Evolutionary conservation across 2,329 filamentous ascomycete genomes (phyloP), one percentile per base, ranked within the genome.

Genomic region (Clonostachys chloroleuca): DNA sequence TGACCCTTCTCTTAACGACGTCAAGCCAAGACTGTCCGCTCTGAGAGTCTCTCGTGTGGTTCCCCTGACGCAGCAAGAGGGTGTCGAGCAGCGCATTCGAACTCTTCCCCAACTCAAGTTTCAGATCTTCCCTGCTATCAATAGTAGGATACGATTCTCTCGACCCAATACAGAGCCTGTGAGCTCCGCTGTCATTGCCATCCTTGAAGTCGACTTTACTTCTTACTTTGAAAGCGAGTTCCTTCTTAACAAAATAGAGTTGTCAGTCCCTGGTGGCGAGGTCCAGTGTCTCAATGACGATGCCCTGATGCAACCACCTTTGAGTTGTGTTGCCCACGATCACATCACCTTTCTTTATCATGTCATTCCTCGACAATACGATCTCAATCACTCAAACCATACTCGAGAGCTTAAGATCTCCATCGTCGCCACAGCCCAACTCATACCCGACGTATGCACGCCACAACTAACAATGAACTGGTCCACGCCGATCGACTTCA

Each of bases 331-430:
- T 13, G 80, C 86, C 14, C 84, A 87, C 55, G 88, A 92, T 59
- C 86, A 91, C 61, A 69, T 89, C 51, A 87, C 86, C 2, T 83
- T 90, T 55, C 70, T 92, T 46, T 92, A 90, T 67, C 80, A 79
- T 46, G 77, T 89, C 49, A 67, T 69, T 12, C 80, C 81, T 3
- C 67, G 69, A 36, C 36, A n/a, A n/a, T 18, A 39, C 14, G 36
- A 39, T 18, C 17, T 18, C 17, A 69, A 73, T 43, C 66, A 65
- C 34, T 18, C 14, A 18, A n/a, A 39, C 17, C 16, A 18, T 14
- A 68, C 70, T 50, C 73, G 72, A 49, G 76, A 73, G 51, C 74
- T 89, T 12, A 70, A 76, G 47, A 79, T 89, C 52, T 67, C 74
- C 43, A 80, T 90, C 50, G 69, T 73, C 18, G 83, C 80, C n/a